Conservation (phyloP, 768 basidiomycete genomes). For the Serendipita sp. region DNA sequence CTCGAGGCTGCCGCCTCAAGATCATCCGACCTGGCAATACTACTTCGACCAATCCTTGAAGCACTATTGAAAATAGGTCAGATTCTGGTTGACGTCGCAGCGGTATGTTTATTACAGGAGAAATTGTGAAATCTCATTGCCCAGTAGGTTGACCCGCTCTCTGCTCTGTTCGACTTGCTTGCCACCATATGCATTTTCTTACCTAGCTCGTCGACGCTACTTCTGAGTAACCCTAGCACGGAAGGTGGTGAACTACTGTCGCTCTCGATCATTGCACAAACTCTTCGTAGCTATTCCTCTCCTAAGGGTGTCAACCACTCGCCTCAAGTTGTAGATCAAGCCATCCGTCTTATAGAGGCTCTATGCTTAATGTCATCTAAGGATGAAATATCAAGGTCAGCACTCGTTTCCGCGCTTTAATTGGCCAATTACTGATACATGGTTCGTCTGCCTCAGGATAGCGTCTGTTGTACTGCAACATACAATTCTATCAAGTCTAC, state of each 20-base stretch:
- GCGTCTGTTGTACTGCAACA: constrained; percentile 23
- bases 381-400: constrained; percentile 25
- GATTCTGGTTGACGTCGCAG: constrained; percentile 9
- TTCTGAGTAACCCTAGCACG: neutral
- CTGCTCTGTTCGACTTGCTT: constrained; percentile 38
- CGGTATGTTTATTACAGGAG: constrained; percentile 11
- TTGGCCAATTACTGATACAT: neutral
- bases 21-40: constrained; percentile 9
- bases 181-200: constrained; percentile 29
- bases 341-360: constrained; percentile 31
- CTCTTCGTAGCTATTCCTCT: too few relatives aligned
- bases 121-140: constrained; percentile 28
- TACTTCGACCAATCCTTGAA: constrained; percentile 10
- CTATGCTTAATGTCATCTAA: constrained; percentile 33
- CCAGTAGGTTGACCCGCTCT: constrained; percentile 31
- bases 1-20: constrained; percentile 31
- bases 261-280: too few relatives aligned
- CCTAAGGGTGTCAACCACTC: constrained; percentile 14
- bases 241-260: too few relatives aligned
- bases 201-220: constrained; percentile 28
- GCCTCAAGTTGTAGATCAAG: constrained; percentile 20
- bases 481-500: constrained; percentile 29
- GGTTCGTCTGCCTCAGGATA: constrained; percentile 19
- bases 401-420: neutral
- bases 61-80: constrained; percentile 14